A percentile compares a stretch with the other conserved stretches of the same genome.
These are phyloP conservation scores for Sesbania bispinosa DNA, from an alignment of 306 rosid genomes.

Conservation along the genomic window DNA sequence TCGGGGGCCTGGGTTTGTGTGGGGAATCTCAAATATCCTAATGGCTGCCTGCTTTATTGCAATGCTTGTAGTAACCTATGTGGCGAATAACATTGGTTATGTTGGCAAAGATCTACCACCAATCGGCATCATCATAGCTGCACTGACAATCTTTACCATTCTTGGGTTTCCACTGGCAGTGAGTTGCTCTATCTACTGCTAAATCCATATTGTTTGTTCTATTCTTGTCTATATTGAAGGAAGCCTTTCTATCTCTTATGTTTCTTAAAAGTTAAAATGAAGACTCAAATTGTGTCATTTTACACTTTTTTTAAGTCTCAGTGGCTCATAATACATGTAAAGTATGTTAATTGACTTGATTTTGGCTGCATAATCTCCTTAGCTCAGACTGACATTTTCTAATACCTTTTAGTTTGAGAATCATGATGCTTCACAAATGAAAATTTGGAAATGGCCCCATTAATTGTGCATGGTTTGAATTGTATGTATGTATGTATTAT, in stretches of 20 bases:
- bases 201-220: slow-evolving; percentile 19
- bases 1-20: slow-evolving; percentile 85
- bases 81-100: slow-evolving; percentile 54
- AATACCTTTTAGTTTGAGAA: not conserved
- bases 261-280: not conserved
- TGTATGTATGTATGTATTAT: not conserved
- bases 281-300: not conserved
- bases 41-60: slow-evolving; percentile 80
- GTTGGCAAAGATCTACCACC: slow-evolving; percentile 61
- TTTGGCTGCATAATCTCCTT: not conserved
- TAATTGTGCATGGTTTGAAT: not conserved
- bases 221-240: not conserved
- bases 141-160: slow-evolving; percentile 64
- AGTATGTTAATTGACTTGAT: slow-evolving; percentile 19
- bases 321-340: not conserved
- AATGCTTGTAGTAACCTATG: slow-evolving; percentile 67
- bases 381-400: not conserved
- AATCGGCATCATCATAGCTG: slow-evolving; percentile 53
- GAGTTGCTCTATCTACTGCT: slow-evolving; percentile 41
- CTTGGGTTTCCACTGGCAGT: slow-evolving; percentile 90
- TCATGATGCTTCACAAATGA: slow-evolving; percentile 1
- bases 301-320: not conserved
- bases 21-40: slow-evolving; percentile 82
- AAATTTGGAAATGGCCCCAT: not conserved
- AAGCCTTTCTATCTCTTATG: not conserved